phyloP scores from a whole-genome alignment of 2,329 filamentous ascomycete species.

The Parafenestella ontariensis region DNA sequence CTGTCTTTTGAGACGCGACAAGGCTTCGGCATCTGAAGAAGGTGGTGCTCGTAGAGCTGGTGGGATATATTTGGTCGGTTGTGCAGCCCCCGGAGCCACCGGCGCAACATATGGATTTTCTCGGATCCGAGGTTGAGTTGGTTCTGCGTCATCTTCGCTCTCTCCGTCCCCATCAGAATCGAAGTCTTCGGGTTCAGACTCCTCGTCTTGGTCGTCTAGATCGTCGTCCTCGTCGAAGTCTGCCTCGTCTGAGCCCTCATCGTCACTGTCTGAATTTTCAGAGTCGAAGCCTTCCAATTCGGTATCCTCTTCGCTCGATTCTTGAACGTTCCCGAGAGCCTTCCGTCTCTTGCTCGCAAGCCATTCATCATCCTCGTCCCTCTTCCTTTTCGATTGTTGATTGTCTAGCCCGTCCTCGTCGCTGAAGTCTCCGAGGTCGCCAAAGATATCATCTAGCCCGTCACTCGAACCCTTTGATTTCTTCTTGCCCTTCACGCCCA shows the following conservation, averaged over 20 bases:
- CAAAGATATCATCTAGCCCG: slow-evolving; percentile 79
- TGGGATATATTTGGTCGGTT: slow-evolving; percentile 79
- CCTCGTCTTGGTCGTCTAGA: slow-evolving; percentile 41
- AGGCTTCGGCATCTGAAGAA: slow-evolving; percentile 69
- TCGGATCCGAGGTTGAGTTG: slow-evolving; percentile 55
- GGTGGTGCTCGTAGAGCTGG: slow-evolving; percentile 76
- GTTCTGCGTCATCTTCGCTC: slow-evolving; percentile 24
- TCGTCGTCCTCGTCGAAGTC: slow-evolving; percentile 25
- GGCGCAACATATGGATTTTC: slow-evolving; percentile 94
- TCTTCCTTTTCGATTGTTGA: slow-evolving; percentile 61
- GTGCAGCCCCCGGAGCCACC: slow-evolving; percentile 50
- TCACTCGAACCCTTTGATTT: slow-evolving; percentile 76
- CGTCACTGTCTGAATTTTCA: slow-evolving; percentile 39
- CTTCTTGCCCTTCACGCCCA: slow-evolving; percentile 82
- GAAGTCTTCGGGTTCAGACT: slow-evolving; percentile 33
- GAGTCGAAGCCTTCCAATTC: slow-evolving; percentile 26
- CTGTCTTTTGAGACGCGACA: slow-evolving; percentile 76
- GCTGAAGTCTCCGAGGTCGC: slow-evolving; percentile 60
- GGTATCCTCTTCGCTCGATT: slow-evolving; percentile 30
- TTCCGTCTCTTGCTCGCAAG: slow-evolving; percentile 64
- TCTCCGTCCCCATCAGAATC: slow-evolving; percentile 44
- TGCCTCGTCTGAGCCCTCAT: slow-evolving; percentile 33
- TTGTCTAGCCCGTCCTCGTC: slow-evolving; percentile 57
- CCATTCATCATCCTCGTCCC: slow-evolving; percentile 67
- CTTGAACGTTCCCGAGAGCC: slow-evolving; percentile 42